Evolutionary conservation across 2,329 filamentous ascomycete genomes (phyloP).

Genomic region (Ophiostoma quercus): DNA sequence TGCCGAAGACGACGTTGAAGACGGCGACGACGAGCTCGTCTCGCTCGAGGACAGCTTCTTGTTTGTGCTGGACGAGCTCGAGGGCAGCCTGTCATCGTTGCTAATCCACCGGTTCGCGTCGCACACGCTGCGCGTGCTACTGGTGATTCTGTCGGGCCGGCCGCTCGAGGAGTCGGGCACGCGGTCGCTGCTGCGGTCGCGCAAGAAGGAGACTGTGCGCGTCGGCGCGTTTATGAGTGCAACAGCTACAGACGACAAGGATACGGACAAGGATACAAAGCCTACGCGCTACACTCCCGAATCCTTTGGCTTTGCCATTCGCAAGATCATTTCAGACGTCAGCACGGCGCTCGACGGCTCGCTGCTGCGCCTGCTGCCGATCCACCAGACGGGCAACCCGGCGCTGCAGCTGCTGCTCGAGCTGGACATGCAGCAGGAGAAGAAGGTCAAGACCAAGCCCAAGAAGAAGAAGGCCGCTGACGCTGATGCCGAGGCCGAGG

Average conservation of each 20-base stretch:
- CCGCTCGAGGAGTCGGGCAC: constrained; percentile 65
- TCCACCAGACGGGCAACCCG: constrained; percentile 85
- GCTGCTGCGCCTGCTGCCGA: constrained; percentile 76
- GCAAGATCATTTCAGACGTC: constrained; percentile 76
- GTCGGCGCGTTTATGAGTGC: constrained; percentile 45
- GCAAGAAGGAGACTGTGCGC: constrained; percentile 79
- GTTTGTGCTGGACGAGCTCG: constrained; percentile 77
- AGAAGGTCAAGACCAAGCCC: constrained; percentile 47
- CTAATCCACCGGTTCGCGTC: constrained; percentile 87
- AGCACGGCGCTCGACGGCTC: constrained; percentile 70
- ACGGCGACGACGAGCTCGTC: constrained; percentile 46
- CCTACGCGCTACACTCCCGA: constrained; percentile 58
- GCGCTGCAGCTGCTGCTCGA: constrained; percentile 86
- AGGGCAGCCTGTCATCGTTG: constrained; percentile 74
- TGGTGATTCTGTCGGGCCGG: constrained; percentile 79
- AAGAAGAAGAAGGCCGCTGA: constrained; percentile 36
- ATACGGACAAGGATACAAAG: too few species aligned
- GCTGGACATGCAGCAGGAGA: constrained; percentile 72
- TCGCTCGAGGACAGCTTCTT: constrained; percentile 84
- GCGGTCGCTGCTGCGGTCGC: constrained; percentile 77
- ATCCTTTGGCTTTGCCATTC: constrained; percentile 69
- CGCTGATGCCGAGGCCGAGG: constrained; percentile 20
- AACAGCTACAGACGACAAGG: not conserved
- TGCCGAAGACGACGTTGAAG: constrained; percentile 38
- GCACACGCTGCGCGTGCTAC: constrained; percentile 78